A percentile compares a stretch with the other conserved stretches of the same genome.
These are phyloP conservation scores for Ramaria sp. DNA, from an alignment of 768 basidiomycete species.

Conservation along the genomic window DNA sequence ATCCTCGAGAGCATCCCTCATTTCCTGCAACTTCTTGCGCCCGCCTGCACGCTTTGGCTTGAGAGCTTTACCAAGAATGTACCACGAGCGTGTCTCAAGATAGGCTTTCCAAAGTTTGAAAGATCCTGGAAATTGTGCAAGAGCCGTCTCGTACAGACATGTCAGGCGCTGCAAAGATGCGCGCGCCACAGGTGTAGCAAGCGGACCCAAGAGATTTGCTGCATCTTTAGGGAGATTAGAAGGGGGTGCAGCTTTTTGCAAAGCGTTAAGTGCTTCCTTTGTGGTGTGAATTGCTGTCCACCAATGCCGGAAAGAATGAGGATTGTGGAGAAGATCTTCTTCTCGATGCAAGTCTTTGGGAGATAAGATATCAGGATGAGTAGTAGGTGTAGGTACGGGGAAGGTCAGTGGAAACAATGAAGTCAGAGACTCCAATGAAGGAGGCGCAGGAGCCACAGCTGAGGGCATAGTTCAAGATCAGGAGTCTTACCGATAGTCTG, in stretches of 20 bases:
- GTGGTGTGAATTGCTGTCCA: slow-evolving; percentile 74
- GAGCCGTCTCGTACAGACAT: slow-evolving; percentile 89
- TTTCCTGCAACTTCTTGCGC: slow-evolving; percentile 84
- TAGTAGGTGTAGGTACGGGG: slow-evolving; percentile 73
- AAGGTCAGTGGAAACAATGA: slow-evolving; percentile 72
- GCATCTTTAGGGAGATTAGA: slow-evolving; percentile 38
- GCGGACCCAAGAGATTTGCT: slow-evolving; percentile 59
- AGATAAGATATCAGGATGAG: slow-evolving; percentile 65
- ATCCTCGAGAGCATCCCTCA: slow-evolving; percentile 82
- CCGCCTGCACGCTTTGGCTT: slow-evolving; percentile 73
- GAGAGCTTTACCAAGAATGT: slow-evolving; percentile 70
- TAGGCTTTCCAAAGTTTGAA: slow-evolving; percentile 98
- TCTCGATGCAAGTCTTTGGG: slow-evolving; percentile 75
- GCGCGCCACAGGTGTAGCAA: slow-evolving; percentile 62
- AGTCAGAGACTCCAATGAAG: slow-evolving; percentile 40
- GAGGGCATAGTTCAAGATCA: slow-evolving; percentile 35
- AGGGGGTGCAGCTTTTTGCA: slow-evolving; percentile 45
- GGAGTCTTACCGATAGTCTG: too few relatives aligned
- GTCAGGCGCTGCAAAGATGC: slow-evolving; percentile 73
- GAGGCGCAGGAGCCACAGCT: slow-evolving; percentile 35
- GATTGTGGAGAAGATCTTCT: slow-evolving; percentile 89
- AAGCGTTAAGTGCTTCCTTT: slow-evolving; percentile 49
- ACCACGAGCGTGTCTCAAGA: slow-evolving; percentile 69
- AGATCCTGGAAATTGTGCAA: slow-evolving; percentile 75
- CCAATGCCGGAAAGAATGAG: slow-evolving; percentile 87